Percentiles rank a stretch among this genome's conserved stretches.
phyloP scores from a whole-genome alignment of 2,329 filamentous ascomycete species.

The Xylariaceae sp. region DNA sequence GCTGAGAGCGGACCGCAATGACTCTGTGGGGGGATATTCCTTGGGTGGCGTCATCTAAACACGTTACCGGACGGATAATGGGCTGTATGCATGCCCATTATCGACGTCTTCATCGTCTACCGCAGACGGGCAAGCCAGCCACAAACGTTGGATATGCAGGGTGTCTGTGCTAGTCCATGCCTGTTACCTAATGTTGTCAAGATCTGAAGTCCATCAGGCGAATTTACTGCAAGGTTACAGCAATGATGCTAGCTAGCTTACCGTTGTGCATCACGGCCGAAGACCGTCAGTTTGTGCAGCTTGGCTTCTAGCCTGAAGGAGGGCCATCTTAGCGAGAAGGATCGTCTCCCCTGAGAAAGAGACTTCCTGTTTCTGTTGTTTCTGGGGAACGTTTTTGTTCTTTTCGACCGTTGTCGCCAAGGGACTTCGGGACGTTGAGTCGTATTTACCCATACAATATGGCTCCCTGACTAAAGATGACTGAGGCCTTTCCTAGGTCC shows the following conservation, averaged over 20 bases:
- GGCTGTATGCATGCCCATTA: constrained; percentile 8
- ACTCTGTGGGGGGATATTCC: not conserved
- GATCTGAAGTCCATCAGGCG: no score
- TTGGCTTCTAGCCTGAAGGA: constrained; percentile 11
- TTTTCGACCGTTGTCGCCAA: no score
- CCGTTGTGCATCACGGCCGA: not conserved
- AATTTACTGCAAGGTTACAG: no score
- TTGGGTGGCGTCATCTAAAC: constrained; percentile 11
- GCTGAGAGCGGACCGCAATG: constrained; percentile 1
- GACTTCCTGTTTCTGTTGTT: not conserved
- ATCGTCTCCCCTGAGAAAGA: constrained; percentile 8
- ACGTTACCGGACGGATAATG: constrained; percentile 8
- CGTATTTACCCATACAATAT: no score
- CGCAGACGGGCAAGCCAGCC: constrained; percentile 7
- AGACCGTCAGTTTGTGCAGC: constrained; percentile 6
- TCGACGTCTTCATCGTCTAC: constrained; percentile 1
- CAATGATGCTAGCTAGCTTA: constrained; percentile 5
- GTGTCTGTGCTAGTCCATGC: constrained; percentile 3
- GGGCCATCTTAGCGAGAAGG: constrained; percentile 11
- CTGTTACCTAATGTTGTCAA: no score
- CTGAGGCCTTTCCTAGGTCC: no score
- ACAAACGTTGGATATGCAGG: constrained; percentile 3
- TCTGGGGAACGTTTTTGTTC: no score
- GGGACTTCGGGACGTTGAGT: no score
- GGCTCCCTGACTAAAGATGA: no score